phyloP scores from a whole-genome alignment of 2,329 filamentous ascomycete species.

The Diatrype stigma region DNA sequence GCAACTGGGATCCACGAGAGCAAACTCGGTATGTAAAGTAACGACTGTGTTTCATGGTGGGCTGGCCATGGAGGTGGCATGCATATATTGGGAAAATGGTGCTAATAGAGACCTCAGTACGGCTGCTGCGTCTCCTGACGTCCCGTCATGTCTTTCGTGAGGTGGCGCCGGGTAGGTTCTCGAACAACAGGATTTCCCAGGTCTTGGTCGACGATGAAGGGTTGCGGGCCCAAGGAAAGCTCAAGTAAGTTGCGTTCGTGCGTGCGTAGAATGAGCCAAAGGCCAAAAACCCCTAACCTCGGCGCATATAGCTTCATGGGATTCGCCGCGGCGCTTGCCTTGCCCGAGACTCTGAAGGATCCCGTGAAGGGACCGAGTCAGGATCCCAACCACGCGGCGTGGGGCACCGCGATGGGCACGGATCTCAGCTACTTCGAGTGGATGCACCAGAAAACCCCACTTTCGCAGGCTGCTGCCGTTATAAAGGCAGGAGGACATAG shows the following conservation, averaged over 20 bases:
- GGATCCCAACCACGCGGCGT: no score
- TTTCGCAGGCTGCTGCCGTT: no score
- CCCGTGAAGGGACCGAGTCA: no score
- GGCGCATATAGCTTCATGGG: neutral
- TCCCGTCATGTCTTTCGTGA: neutral
- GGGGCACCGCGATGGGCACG: no score
- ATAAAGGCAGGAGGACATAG: no score
- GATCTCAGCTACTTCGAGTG: no score
- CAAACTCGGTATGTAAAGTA: neutral
- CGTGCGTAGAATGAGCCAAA: neutral
- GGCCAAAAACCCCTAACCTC: neutral
- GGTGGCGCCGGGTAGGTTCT: neutral
- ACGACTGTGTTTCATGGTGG: neutral
- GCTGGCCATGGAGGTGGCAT: neutral
- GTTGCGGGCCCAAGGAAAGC: neutral
- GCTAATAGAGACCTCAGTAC: neutral
- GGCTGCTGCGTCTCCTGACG: neutral
- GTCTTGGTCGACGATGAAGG: neutral
- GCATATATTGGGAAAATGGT: neutral
- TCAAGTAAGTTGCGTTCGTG: neutral
- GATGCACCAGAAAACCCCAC: no score
- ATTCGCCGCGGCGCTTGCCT: no score
- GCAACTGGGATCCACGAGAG: neutral
- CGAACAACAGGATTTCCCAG: neutral
- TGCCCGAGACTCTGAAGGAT: no score